Base-by-base conservation (phyloP, 2,329 filamentous ascomycete species). In the Zopfia rhizophila region DNA sequence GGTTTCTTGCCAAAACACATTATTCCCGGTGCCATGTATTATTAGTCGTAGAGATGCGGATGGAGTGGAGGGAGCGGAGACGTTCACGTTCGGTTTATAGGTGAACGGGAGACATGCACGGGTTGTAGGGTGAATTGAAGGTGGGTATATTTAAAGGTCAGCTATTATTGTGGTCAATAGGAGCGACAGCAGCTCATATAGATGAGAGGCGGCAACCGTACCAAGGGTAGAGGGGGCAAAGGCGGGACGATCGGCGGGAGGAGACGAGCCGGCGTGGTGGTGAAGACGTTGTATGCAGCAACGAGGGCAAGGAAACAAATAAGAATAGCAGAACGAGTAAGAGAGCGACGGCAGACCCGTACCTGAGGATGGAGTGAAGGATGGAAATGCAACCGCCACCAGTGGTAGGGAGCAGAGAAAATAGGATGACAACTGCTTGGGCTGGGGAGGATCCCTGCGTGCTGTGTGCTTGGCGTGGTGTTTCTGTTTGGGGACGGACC, bases 1-100 rank as follows among this genome's bases (percentile, higher is more conserved):
- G 75, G 65, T 64, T 77, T 79, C 55, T 72, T 73, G 58, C 77
- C 77, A 69, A 80, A 80, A 67, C 77, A 80, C 77, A 80, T 79
- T 66, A 76, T 77, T 53, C 59, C 66, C 30, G 66, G 59, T 45
- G 68, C 68, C 68, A 70, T 72, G 49, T 60, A 64, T 48, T 46
- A 17, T 18, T 14, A 7, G 7, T 36, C 19, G 32, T 18, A 36
- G 27, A 8, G 29, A 18, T 6, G 38, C n/a, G 8, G 27, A 14
- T n/a, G 24, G n/a, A 21, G 5, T 19, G 24, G 32, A 17, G 21
- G 17, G 37, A 4, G 17, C 29, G 17, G 31, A 6, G 30, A 23
- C 23, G 29, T 27, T 36, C 27, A 48, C 36, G 21, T 33, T 36
- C n/a, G 31, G 33, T 19, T 39, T 47, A 42, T 39, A 36, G 39